Evolutionary conservation across 2,329 filamentous ascomycete species (phyloP), one percentile per base, ranked within the genome.

Genomic region (Xylaria digitata): DNA sequence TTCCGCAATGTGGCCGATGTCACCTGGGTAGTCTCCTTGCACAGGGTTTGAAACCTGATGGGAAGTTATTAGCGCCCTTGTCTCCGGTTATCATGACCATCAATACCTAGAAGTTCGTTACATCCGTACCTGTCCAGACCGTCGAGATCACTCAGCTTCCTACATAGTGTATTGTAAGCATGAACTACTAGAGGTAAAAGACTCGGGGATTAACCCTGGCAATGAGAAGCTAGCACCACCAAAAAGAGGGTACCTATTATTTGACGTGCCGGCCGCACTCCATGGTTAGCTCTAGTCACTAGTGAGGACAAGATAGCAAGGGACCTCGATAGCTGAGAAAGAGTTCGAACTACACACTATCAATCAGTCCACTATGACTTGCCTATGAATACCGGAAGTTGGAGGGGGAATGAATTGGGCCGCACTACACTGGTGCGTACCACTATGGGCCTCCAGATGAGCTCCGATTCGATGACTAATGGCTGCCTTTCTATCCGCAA

Each of bases 401-500:
- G 19, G 15, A 42, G 34, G 30, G 49, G 52, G 21, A 42, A 53
- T 34, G 49, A 34, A 21, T 30, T 37, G 49, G 26, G n/a, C 52
- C 40, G 21, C 8, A 32, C 37, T 32, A 56, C 23, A 56, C 26
- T 26, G 21, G 3, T 15, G 34, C 6, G 19, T 21, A 40, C 26
- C 37, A 32, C 11, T 56, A 23, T 11, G 34, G 34, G 8, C 11
- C 13, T 45, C 26, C n/a, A 17, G 34, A 42, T 19, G 15, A 45
- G 15, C 21, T 34, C 17, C 15, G 34, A 54, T 40, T 32, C 19
- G 34, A 54, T 54, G 52, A 54, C 52, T 54, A 54, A 54, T 8
- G 11, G n/a, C 19, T 37, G 17, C 32, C 50, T 54, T 54, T 17
- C 5, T 54, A 42, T 54, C 52, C 32, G 32, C 11, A 26, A 54